phyloP scores from a whole-genome alignment of 2,329 filamentous ascomycete species.

The Penicillium hordei region DNA sequence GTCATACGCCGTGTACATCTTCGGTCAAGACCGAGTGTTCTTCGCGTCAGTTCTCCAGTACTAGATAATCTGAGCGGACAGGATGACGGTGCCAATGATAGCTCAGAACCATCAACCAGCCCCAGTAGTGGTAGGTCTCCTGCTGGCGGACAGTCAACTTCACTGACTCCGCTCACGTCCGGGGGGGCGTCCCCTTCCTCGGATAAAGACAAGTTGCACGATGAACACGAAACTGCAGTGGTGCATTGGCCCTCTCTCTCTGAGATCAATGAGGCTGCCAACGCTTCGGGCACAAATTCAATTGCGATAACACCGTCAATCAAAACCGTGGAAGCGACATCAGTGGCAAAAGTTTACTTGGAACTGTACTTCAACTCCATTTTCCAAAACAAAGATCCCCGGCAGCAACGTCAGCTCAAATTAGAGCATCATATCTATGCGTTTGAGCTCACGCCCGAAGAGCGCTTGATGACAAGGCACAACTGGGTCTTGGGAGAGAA shows the following conservation, averaged over 20 bases:
- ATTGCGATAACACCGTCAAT: conserved; percentile 33
- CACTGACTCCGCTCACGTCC: conserved; percentile 39
- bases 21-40: conserved; percentile 35
- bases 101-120: conserved; percentile 34
- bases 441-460: conserved; percentile 57
- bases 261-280: background rate
- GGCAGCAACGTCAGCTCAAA: conserved; percentile 60
- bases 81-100: conserved; percentile 33
- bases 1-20: conserved; percentile 42
- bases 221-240: background rate
- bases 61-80: conserved; percentile 18
- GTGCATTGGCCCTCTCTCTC: background rate
- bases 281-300: background rate
- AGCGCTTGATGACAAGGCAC: conserved; percentile 53
- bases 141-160: conserved; percentile 33
- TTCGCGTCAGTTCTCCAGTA: conserved; percentile 20
- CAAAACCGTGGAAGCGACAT: conserved; percentile 71
- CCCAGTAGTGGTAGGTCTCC: conserved; percentile 33
- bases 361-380: conserved; percentile 81
- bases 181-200: conserved; percentile 29
- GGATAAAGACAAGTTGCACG: conserved; percentile 7
- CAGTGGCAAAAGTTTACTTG: conserved; percentile 80
- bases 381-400: conserved; percentile 56
- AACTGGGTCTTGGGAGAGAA: conserved; percentile 68
- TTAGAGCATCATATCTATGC: conserved; percentile 65